Conservation (phyloP, 768 basidiomycete genomes). For the Macrolepiota albuminosa region DNA sequence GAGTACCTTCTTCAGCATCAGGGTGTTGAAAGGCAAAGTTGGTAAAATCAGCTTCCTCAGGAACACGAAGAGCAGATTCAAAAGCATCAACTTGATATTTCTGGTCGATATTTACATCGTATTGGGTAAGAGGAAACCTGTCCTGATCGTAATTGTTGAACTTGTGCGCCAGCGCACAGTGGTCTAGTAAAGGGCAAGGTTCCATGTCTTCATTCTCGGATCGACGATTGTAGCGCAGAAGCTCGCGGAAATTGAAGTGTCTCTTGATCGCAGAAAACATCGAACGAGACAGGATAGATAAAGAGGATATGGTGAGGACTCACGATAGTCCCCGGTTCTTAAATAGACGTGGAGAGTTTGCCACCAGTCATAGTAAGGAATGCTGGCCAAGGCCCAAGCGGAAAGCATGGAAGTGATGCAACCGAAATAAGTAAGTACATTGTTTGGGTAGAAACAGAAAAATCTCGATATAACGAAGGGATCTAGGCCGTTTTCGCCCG, state of each 20-base stretch:
- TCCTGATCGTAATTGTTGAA: conserved; percentile 2
- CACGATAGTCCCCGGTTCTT: conserved; percentile 4
- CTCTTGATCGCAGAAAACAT: not conserved
- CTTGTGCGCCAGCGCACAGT: conserved; percentile 1
- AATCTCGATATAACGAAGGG: conserved; percentile 5
- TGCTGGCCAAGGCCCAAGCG: conserved; percentile 11
- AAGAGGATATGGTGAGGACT: not conserved
- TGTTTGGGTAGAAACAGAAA: not conserved
- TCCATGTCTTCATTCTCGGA: not conserved
- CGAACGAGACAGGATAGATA: not conserved
- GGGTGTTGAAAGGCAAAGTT: conserved; percentile 3
- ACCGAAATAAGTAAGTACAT: not conserved
- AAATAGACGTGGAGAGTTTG: conserved; percentile 5
- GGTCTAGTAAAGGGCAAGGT: not conserved
- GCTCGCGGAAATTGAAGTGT: conserved; percentile 3
- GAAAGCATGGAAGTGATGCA: not conserved
- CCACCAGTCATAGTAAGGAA: not conserved
- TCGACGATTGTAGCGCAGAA: conserved; percentile 3
- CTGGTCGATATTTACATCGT: conserved; percentile 4
- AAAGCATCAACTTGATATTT: not conserved
- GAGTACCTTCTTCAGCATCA: not conserved
- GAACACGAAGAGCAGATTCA: not conserved
- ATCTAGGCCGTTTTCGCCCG: conserved; percentile 5
- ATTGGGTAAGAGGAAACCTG: conserved; percentile 1
- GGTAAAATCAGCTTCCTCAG: not conserved